phyloP scores from a whole-genome alignment of 2,329 filamentous ascomycete species.

The Aspergillus niger region DNA sequence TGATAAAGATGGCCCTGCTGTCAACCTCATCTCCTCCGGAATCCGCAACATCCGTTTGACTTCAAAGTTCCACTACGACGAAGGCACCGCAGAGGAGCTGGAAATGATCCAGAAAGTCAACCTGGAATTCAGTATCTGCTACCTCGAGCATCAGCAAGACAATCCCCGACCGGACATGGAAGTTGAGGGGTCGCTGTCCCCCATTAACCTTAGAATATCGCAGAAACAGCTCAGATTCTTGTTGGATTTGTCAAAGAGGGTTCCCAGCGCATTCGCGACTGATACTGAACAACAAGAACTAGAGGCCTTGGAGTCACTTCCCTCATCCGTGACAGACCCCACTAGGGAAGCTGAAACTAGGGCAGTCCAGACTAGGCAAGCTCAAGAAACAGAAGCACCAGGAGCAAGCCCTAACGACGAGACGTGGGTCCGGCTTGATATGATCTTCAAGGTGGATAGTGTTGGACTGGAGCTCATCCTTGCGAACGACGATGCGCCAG shows the following conservation, averaged over 20 bases:
- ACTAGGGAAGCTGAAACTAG: conserved; percentile 53
- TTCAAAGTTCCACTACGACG: conserved; percentile 80
- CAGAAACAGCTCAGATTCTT: conserved; percentile 90
- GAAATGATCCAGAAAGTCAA: conserved; percentile 98
- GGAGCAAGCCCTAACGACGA: conserved; percentile 70
- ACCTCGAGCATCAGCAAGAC: conserved; percentile 79
- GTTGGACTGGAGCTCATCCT: conserved; percentile 86
- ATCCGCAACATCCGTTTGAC: conserved; percentile 91
- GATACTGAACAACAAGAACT: conserved; percentile 71
- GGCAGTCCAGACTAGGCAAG: conserved; percentile 53
- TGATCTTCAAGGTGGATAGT: conserved; percentile 85
- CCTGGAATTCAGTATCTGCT: conserved; percentile 86
- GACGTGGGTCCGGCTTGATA: conserved; percentile 89
- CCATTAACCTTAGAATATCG: conserved; percentile 85
- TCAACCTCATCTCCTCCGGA: conserved; percentile 87
- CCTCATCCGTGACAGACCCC: conserved; percentile 53
- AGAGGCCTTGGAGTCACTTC: conserved; percentile 74
- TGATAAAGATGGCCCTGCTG: conserved; percentile 65
- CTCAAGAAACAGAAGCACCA: conserved; percentile 60
- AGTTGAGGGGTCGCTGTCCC: conserved; percentile 87
- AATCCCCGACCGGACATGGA: conserved; percentile 85
- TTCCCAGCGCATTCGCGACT: conserved; percentile 81
- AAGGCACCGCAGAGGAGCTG: conserved; percentile 75
- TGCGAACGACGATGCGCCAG: conserved; percentile 71
- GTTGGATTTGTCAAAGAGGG: conserved; percentile 80